phyloP scores from a whole-genome alignment of 2,329 filamentous ascomycete species.

The Fusarium staphyleae region DNA sequence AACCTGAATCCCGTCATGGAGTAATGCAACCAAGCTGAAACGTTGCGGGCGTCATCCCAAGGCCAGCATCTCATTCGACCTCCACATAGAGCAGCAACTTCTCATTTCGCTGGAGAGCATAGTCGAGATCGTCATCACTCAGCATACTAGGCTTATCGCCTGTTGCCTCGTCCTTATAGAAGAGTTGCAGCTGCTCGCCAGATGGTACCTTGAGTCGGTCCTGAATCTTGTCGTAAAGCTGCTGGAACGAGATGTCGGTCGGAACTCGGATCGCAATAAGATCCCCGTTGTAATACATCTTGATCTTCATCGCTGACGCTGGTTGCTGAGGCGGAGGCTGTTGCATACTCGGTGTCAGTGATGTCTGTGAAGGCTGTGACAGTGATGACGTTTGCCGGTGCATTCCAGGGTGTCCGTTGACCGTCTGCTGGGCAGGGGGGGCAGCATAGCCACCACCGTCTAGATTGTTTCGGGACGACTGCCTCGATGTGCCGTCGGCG shows the following conservation, averaged over 20 bases:
- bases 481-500: constrained; percentile 65
- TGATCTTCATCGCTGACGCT: constrained; percentile 80
- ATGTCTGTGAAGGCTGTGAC: constrained; percentile 55
- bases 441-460: constrained; percentile 63
- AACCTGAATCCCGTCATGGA: constrained; percentile 17
- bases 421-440: constrained; percentile 50
- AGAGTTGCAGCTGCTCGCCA: constrained; percentile 76
- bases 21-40: constrained; percentile 34
- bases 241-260: constrained; percentile 76
- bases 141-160: constrained; percentile 77
- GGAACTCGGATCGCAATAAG: constrained; percentile 91
- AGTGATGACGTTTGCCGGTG: constrained; percentile 38
- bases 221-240: constrained; percentile 82
- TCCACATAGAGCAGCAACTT: constrained; percentile 83
- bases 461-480: constrained; percentile 70
- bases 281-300: constrained; percentile 92
- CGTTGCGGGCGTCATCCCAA: constrained; percentile 19
- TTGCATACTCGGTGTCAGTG: constrained; percentile 56
- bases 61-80: constrained; percentile 48
- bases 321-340: constrained; percentile 45
- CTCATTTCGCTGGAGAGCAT: constrained; percentile 82
- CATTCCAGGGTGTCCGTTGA: constrained; percentile 44
- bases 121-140: constrained; percentile 81
- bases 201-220: constrained; percentile 79
- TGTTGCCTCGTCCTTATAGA: constrained; percentile 84